phyloP scores from a whole-genome alignment of 1,284 basidiomycete genomes.

The Leccinum angustisporum region DNA sequence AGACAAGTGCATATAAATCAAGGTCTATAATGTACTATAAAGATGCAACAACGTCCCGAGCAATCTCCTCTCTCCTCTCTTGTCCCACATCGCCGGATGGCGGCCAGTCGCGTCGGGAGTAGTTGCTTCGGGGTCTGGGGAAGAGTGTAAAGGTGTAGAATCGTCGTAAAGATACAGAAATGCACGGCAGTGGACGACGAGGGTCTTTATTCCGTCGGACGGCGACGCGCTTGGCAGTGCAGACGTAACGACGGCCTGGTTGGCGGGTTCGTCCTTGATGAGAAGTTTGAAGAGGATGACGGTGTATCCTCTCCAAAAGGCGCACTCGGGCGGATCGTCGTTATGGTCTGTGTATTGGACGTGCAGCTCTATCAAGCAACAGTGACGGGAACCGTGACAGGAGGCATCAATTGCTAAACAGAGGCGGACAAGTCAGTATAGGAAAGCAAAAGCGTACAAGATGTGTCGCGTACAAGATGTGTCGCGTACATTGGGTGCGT shows the following conservation, averaged over 20 bases:
- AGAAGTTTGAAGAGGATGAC: slow-evolving; percentile 73
- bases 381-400: slow-evolving; percentile 49
- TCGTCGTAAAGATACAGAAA: no score
- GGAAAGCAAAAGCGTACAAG: neutral
- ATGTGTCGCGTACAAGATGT: slow-evolving; percentile 41
- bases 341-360: slow-evolving; percentile 7
- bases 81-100: no score
- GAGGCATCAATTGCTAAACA: slow-evolving; percentile 44
- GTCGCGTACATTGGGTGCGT: slow-evolving; percentile 46
- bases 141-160: no score
- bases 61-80: no score
- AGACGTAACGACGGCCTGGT: slow-evolving; percentile 46
- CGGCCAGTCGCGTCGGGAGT: no score
- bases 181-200: slow-evolving; percentile 34
- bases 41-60: no score
- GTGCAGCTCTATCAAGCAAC: slow-evolving; percentile 33
- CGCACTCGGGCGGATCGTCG: slow-evolving; percentile 34
- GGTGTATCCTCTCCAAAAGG: slow-evolving; percentile 65
- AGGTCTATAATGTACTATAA: no score
- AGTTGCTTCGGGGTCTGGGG: no score
- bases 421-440: neutral
- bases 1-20: no score
- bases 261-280: slow-evolving; percentile 46
- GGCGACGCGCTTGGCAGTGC: slow-evolving; percentile 39
- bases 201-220: slow-evolving; percentile 41